Percentiles rank a stretch among this genome's conserved stretches.
These are phyloP conservation scores for Cyberlindnera samutprakarnensis DNA, from an alignment of 805 yeast species.

Conservation along the genomic window DNA sequence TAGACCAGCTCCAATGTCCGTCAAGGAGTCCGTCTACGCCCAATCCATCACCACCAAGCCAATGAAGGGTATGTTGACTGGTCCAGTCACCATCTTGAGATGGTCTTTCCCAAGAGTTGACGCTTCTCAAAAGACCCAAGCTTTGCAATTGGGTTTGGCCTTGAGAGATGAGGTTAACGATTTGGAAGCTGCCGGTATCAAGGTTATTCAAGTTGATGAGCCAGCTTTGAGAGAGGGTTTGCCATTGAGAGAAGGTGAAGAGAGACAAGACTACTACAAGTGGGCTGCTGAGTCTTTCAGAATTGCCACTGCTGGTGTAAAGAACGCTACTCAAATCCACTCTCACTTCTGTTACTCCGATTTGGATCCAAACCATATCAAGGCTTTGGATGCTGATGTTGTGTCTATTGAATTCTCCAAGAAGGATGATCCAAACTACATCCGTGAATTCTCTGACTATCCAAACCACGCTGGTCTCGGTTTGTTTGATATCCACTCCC, in stretches of 20 bases:
- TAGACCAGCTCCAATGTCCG: slow-evolving; percentile 97
- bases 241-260: slow-evolving; percentile 96
- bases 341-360: slow-evolving; percentile 99
- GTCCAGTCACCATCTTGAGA: slow-evolving; percentile 98
- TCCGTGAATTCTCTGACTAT: slow-evolving; percentile 94
- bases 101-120: slow-evolving; percentile 99
- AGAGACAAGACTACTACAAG: slow-evolving; percentile 90
- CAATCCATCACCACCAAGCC: slow-evolving; percentile 94
- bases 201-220: slow-evolving; percentile 98
- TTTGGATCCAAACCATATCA: slow-evolving; percentile 98
- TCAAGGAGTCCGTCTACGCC: slow-evolving; percentile 98
- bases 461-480: slow-evolving; percentile 99
- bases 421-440: slow-evolving; percentile 98
- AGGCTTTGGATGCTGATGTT: slow-evolving; percentile 99
- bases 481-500: slow-evolving; percentile 98
- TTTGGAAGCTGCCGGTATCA: slow-evolving; percentile 97
- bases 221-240: slow-evolving; percentile 99
- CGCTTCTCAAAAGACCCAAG: slow-evolving; percentile 85
- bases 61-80: slow-evolving; percentile 99
- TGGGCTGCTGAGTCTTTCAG: slow-evolving; percentile 99
- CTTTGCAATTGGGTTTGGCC: slow-evolving; percentile 94
- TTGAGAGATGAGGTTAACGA: slow-evolving; percentile 98
- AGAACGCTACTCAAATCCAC: slow-evolving; percentile 94
- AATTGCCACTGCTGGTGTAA: slow-evolving; percentile 98
- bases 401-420: slow-evolving; percentile 99